A percentile compares a stretch with the other conserved stretches of the same genome.
Evolutionary conservation across 2,329 filamentous ascomycete species (phyloP).

Genomic region (Diaporthe humulicola): DNA sequence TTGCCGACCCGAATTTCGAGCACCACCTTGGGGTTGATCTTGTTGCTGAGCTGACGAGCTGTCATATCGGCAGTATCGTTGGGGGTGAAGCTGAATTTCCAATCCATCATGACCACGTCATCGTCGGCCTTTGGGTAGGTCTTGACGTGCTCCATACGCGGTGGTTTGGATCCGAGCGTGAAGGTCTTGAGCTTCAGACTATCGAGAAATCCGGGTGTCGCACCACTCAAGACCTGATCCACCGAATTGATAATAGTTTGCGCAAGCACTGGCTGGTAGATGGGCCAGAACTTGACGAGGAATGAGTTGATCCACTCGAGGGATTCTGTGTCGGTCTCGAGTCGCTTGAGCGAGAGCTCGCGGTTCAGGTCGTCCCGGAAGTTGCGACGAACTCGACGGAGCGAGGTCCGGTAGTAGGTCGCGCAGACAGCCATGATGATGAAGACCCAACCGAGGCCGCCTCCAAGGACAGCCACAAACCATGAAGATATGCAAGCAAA

Average conservation of each 20-base stretch:
- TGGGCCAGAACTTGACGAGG: conserved; percentile 98
- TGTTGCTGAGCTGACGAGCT: conserved; percentile 88
- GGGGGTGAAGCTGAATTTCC: conserved; percentile 99
- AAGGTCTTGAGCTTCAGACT: conserved; percentile 95
- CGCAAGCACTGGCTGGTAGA: conserved; percentile 94
- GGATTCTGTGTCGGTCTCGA: conserved; percentile 92
- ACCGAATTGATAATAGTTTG: conserved; percentile 94
- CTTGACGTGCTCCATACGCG: conserved; percentile 96
- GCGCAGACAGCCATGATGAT: conserved; percentile 92
- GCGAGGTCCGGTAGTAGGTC: conserved; percentile 96
- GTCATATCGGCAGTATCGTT: conserved; percentile 96
- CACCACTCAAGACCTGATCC: conserved; percentile 93
- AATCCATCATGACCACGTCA: conserved; percentile 98
- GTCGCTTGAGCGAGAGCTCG: conserved; percentile 82
- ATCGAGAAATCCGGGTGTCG: conserved; percentile 92
- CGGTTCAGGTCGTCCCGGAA: conserved; percentile 94
- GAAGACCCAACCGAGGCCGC: conserved; percentile 92
- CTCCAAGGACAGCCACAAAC: conserved; percentile 89
- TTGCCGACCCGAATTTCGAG: conserved; percentile 96
- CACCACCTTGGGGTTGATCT: conserved; percentile 96
- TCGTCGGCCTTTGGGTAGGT: conserved; percentile 97
- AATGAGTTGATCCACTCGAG: conserved; percentile 99
- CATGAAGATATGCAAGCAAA: conserved; percentile 94
- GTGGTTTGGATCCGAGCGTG: conserved; percentile 93
- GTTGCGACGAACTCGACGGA: conserved; percentile 93